Conservation (phyloP, 2,329 filamentous ascomycete genomes). For the Penicillium sp. region DNA sequence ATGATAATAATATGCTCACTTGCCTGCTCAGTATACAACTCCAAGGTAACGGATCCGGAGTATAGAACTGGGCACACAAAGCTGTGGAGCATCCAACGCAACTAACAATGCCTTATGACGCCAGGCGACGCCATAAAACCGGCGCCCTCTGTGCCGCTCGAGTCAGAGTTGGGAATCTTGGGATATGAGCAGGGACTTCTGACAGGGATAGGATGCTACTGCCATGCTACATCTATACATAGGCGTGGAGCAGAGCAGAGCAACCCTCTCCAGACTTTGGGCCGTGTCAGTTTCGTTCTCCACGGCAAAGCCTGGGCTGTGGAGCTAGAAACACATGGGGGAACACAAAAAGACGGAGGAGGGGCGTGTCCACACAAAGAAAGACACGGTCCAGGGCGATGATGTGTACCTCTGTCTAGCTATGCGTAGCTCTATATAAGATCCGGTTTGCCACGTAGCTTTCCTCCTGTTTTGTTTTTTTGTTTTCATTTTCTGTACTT, state of each 20-base stretch:
- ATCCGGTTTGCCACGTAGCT: not conserved
- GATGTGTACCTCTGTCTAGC: not conserved
- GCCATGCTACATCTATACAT: not conserved
- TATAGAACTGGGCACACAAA: not conserved
- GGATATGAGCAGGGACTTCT: not conserved
- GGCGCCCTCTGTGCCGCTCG: not conserved
- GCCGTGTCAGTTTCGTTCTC: not conserved
- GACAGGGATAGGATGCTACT: not conserved
- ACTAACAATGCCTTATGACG: slow-evolving; percentile 12
- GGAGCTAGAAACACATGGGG: not conserved
- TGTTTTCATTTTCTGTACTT: not conserved
- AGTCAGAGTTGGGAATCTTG: not conserved
- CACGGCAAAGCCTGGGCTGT: not conserved
- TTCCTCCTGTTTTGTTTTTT: not conserved
- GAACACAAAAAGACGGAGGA: not conserved
- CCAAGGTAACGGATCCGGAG: too few species aligned
- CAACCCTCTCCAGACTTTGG: not conserved
- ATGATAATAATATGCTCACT: not conserved
- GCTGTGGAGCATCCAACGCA: not conserved
- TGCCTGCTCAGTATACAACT: not conserved
- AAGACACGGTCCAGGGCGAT: not conserved
- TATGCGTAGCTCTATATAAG: not conserved
- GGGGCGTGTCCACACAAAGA: not conserved
- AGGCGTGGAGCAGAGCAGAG: not conserved
- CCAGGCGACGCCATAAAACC: not conserved